phyloP scores from a whole-genome alignment of 2,329 filamentous ascomycete genomes.

The Lanzia echinophila region DNA sequence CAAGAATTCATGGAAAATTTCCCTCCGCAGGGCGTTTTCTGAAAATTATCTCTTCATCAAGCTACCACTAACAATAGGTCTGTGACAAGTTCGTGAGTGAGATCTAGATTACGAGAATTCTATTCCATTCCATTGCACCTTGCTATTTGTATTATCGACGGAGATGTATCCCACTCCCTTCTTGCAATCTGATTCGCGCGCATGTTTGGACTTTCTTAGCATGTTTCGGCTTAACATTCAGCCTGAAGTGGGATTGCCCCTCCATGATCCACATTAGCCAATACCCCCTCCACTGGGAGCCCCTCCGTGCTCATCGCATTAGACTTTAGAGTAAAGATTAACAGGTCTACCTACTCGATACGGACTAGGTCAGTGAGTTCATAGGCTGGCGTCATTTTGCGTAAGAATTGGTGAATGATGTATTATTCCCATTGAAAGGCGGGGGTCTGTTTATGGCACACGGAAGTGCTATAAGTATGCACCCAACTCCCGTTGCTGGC shows the following conservation, averaged over 20 bases:
- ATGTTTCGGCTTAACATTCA: constrained; percentile 5
- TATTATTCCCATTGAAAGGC: too few species aligned
- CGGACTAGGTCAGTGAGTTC: neutral
- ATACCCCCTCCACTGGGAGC: constrained; percentile 1
- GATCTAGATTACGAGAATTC: too few species aligned
- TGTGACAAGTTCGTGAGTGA: too few species aligned
- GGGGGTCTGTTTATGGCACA: neutral
- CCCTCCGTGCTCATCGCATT: constrained; percentile 6
- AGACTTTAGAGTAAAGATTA: neutral
- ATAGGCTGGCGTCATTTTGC: constrained; percentile 2
- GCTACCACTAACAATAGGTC: too few species aligned
- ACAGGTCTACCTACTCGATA: neutral
- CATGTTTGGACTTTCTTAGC: constrained; percentile 9
- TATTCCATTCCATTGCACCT: too few species aligned
- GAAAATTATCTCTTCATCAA: too few species aligned
- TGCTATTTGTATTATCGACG: too few species aligned
- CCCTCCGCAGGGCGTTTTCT: too few species aligned
- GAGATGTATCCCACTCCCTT: too few species aligned
- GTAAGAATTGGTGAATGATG: neutral
- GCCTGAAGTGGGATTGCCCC: constrained; percentile 15
- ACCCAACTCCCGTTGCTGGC: neutral
- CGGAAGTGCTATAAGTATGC: constrained; percentile 6
- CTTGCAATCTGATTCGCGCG: constrained; percentile 17
- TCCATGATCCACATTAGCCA: constrained; percentile 1
- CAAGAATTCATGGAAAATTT: too few species aligned